Conservation (phyloP, 805 yeast genomes). For the Lipomyces spencermartinsiae region DNA sequence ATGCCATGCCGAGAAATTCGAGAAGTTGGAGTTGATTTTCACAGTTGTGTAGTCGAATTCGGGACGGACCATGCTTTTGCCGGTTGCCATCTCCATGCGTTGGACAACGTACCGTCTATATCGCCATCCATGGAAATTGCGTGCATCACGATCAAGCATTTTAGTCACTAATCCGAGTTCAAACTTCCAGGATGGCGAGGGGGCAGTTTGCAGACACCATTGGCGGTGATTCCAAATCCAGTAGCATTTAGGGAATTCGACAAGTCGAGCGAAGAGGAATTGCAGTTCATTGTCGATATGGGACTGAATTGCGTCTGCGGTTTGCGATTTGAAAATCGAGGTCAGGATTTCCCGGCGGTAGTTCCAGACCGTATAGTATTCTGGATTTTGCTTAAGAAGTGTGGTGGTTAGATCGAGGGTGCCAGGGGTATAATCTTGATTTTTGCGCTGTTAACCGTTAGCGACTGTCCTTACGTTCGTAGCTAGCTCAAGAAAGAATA, state of each 20-base stretch:
- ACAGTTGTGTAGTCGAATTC: slow-evolving; percentile 81
- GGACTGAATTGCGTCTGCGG: slow-evolving; percentile 42
- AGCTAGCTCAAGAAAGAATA: background rate
- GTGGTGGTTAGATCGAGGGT: slow-evolving; percentile 61
- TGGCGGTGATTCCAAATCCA: slow-evolving; percentile 96
- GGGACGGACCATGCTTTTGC: slow-evolving; percentile 45
- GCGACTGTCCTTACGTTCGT: background rate
- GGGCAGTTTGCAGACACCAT: slow-evolving; percentile 70
- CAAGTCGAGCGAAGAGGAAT: slow-evolving; percentile 64
- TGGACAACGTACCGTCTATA: slow-evolving; percentile 77
- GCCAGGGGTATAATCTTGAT: slow-evolving; percentile 46
- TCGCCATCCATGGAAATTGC: slow-evolving; percentile 96
- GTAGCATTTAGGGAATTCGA: slow-evolving; percentile 82
- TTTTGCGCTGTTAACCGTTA: slow-evolving; percentile 40
- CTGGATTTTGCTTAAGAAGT: slow-evolving; percentile 75
- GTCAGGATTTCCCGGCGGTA: slow-evolving; percentile 74
- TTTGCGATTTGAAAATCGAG: slow-evolving; percentile 42
- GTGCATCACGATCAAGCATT: slow-evolving; percentile 70
- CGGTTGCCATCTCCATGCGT: slow-evolving; percentile 42
- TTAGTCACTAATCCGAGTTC: slow-evolving; percentile 76
- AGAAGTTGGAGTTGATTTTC: slow-evolving; percentile 80
- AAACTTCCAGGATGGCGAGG: slow-evolving; percentile 62
- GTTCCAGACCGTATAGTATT: slow-evolving; percentile 89
- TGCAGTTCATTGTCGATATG: slow-evolving; percentile 63
- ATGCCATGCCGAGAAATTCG: slow-evolving; percentile 97